Evolutionary conservation across 805 yeast species (phyloP).

Genomic region (Saturnispora ahearnii): DNA sequence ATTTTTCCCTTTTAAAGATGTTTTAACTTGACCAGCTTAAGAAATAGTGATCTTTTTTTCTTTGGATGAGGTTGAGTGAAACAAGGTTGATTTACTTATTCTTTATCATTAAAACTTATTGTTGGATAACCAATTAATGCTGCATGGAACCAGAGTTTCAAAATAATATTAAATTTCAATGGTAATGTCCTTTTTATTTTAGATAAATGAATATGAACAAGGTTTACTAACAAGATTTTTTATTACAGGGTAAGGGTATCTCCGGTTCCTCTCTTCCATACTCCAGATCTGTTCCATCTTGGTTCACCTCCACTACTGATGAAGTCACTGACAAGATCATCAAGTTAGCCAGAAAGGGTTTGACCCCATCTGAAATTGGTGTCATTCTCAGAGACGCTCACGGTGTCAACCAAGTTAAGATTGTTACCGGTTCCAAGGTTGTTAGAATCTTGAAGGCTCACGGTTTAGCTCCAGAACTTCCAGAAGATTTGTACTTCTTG

Average conservation of each 20-base stretch:
- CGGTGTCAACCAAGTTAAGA: constrained; percentile 97
- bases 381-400: constrained; percentile 99
- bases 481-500: constrained; percentile 98
- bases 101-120: too few relatives aligned
- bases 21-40: too few relatives aligned
- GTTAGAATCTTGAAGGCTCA: constrained; percentile 98
- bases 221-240: constrained; percentile 28
- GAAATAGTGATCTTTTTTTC: too few relatives aligned
- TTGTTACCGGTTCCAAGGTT: constrained; percentile 98
- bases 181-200: constrained; percentile 22
- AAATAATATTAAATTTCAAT: constrained; percentile 16
- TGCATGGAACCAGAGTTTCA: constrained; percentile 45
- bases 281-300: constrained; percentile 97
- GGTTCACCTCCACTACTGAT: constrained; percentile 97
- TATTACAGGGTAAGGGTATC: constrained; percentile 91
- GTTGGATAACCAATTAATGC: constrained; percentile 19
- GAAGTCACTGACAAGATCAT: constrained; percentile 94
- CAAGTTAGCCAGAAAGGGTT: constrained; percentile 99
- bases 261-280: constrained; percentile 98
- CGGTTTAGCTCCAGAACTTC: constrained; percentile 99
- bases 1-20: too few relatives aligned
- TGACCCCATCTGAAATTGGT: constrained; percentile 99
- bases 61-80: too few relatives aligned
- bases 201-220: not conserved
- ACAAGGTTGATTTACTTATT: not conserved